Evolutionary conservation across 495 filamentous ascomycete species (phyloP).

Genomic region (Parmelia sp.): DNA sequence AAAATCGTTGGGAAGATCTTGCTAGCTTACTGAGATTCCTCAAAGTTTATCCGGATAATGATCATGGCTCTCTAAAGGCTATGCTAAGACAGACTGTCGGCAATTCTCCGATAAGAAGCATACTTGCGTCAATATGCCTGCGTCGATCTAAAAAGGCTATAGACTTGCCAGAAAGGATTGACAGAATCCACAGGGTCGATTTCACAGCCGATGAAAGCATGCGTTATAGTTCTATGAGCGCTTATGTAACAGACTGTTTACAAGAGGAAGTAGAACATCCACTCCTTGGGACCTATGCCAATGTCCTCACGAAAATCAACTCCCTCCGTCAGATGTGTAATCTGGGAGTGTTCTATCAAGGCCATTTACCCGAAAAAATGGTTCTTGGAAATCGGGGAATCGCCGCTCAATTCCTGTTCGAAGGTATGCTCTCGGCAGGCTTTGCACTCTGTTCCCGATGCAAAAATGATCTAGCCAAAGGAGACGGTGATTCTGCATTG

Average conservation of each 20-base stretch:
- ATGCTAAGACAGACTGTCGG: slow-evolving; percentile 33
- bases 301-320: slow-evolving; percentile 38
- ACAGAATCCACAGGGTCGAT: slow-evolving; percentile 28
- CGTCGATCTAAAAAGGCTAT: slow-evolving; percentile 35
- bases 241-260: slow-evolving; percentile 21
- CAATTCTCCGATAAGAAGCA: slow-evolving; percentile 17
- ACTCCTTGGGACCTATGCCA: slow-evolving; percentile 24
- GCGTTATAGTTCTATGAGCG: slow-evolving; percentile 28
- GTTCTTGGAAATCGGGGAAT: neutral
- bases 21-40: slow-evolving; percentile 37
- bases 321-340: slow-evolving; percentile 39
- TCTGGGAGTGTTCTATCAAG: slow-evolving; percentile 27
- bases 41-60: slow-evolving; percentile 33
- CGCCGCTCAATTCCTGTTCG: slow-evolving; percentile 24
- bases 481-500: neutral
- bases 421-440: slow-evolving; percentile 17
- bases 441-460: slow-evolving; percentile 12
- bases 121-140: slow-evolving; percentile 34
- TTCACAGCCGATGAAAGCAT: slow-evolving; percentile 30
- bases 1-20: slow-evolving; percentile 38
- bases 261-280: neutral
- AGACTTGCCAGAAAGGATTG: slow-evolving; percentile 30
- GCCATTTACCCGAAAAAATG: neutral
- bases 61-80: slow-evolving; percentile 30
- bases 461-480: slow-evolving; percentile 6